Evolutionary conservation across 176 grass and related monocot genomes (phyloP), one percentile per base, ranked within the genome.

Genomic region (Zoysia pacifica): DNA sequence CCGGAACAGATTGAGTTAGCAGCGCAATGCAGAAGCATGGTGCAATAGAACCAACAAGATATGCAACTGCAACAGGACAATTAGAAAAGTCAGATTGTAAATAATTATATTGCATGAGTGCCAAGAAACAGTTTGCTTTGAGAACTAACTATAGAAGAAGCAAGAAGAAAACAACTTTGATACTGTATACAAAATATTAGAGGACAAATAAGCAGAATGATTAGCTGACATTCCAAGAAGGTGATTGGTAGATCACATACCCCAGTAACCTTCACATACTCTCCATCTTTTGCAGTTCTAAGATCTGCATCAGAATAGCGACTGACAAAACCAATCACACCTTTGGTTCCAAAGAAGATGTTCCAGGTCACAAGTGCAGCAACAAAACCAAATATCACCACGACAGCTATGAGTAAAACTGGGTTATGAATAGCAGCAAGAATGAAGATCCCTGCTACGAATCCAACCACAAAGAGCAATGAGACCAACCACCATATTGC

Each of bases 241-340:
- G 10, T n/a, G 12, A 76, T 56, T 35, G 43, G 52, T 48, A 79
- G 41, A 77, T 69, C 40, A 85, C 89, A 64, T 94, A 97, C 94
- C 89, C 94, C 94, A 39, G 94, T 88, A 70, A 94, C 87, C 83
- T 97, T 97, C 48, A 97, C 91, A 82, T 88, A 93, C 58, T 97
- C 87, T 7, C 89, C 94, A 50, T 97, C 89, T 72, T 90, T 94
- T 43, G 91, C 80, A 5, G 83, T 91, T 86, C 89, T 91, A 65
- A 97, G 91, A 83, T 97, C 94, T 42, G 85, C 85, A 86, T 97
- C 94, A 87, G 91, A 89, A 85, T 88, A 87, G 37, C 48, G 74
- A 52, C 41, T 72, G 66, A 97, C 53, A 49, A 97, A 97, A 45
- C 85, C 80, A 50, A 74, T 88, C 35, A 91, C 62, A 14, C 81